Evolutionary conservation across 169 alveolate species (phyloP).

Genomic region (Eimeria acervulina): DNA sequence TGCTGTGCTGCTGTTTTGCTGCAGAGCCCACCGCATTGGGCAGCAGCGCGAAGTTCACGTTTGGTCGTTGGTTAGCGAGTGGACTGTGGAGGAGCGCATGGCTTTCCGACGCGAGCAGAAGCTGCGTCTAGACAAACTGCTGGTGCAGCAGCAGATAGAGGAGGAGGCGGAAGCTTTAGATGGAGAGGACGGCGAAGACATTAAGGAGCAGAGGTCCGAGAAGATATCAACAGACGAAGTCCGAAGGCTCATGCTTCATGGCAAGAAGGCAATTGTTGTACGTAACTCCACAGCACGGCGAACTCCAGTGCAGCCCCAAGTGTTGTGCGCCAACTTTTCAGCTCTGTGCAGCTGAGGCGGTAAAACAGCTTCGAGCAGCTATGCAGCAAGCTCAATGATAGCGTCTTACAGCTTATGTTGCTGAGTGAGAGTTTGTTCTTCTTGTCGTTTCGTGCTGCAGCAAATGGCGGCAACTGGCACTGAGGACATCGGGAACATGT

Average conservation of each 20-base stretch:
- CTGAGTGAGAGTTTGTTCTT: background rate
- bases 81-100: conserved; percentile 99
- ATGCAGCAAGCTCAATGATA: background rate
- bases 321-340: background rate
- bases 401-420: background rate
- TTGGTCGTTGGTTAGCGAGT: conserved; percentile 97
- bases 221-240: conserved; percentile 92
- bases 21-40: conserved; percentile 99
- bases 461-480: conserved; percentile 81
- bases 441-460: conserved; percentile 43
- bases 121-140: conserved; percentile 91
- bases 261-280: conserved; percentile 89
- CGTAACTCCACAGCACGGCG: conserved; percentile 29
- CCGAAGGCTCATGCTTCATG: conserved; percentile 91
- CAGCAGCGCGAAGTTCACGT: conserved; percentile 98
- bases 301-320: conserved; percentile 9
- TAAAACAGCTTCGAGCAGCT: background rate
- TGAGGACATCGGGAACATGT: conserved; percentile 57
- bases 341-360: background rate
- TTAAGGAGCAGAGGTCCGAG: conserved; percentile 85
- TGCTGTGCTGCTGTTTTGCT: background rate
- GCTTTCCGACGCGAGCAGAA: conserved; percentile 97
- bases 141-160: conserved; percentile 87
- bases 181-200: conserved; percentile 81
- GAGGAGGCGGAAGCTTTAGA: conserved; percentile 66